Conservation (phyloP, 345 rosid genomes). For the Chamaenerion angustifolium region DNA sequence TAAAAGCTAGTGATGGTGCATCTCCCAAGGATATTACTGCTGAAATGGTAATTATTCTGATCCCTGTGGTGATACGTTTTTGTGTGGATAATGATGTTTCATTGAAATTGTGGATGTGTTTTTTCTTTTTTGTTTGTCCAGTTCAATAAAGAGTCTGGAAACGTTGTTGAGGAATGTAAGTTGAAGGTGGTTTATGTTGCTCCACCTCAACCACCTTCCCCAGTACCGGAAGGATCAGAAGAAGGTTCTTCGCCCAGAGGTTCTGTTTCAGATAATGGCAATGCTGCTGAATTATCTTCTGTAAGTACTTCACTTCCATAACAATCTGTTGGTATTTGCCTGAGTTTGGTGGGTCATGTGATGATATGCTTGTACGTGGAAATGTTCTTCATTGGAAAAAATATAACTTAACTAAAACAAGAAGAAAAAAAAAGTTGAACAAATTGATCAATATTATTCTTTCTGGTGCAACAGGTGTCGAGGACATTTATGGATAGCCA, state of each 20-base stretch:
- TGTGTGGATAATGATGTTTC: constrained; percentile 2
- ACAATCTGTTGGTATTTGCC: no score
- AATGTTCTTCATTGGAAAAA: no score
- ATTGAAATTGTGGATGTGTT: not conserved
- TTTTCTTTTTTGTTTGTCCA: constrained; percentile 12
- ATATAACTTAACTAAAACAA: no score
- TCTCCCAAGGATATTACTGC: constrained; percentile 45
- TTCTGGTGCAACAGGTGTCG: not conserved
- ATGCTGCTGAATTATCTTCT: constrained; percentile 28
- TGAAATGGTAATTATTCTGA: constrained; percentile 37
- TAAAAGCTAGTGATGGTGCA: constrained; percentile 30
- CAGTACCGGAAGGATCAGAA: constrained; percentile 60
- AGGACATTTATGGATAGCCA: no score
- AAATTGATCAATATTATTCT: not conserved
- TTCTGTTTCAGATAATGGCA: constrained; percentile 45
- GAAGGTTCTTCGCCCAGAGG: constrained; percentile 66
- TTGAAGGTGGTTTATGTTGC: constrained; percentile 56
- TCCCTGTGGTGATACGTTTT: not conserved
- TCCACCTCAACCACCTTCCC: constrained; percentile 68
- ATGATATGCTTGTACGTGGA: no score
- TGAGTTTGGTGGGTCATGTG: no score
- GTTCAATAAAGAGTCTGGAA: constrained; percentile 68
- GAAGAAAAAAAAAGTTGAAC: no score
- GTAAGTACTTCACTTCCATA: not conserved
- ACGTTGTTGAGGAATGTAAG: constrained; percentile 58